A percentile compares a stretch with the other conserved stretches of the same genome.
These are phyloP conservation scores for Radiomyces spectabilis DNA, from an alignment of 192 early-diverging fungal species.

Conservation along the genomic window DNA sequence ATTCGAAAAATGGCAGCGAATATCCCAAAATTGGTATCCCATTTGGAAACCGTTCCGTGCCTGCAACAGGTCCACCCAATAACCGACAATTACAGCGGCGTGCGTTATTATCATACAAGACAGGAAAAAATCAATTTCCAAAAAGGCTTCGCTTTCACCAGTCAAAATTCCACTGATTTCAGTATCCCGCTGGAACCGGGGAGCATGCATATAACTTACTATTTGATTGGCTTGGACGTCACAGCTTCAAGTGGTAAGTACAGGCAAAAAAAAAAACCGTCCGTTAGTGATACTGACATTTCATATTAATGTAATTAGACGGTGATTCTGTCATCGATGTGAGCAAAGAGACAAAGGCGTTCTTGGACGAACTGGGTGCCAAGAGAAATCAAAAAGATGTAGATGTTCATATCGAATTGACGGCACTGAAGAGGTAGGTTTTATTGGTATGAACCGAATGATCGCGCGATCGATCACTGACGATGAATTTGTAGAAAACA, in stretches of 20 bases:
- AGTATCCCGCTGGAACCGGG: slow-evolving; percentile 5
- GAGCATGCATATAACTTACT: slow-evolving; percentile 2
- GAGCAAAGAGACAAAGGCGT: background rate
- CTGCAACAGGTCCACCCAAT: slow-evolving; percentile 5
- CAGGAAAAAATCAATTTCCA: slow-evolving; percentile 1
- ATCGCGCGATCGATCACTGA: no score
- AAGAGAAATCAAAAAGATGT: slow-evolving; percentile 3
- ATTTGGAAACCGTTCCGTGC: background rate
- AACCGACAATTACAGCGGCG: background rate
- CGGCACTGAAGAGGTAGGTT: no score
- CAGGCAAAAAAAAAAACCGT: background rate
- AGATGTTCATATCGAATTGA: no score
- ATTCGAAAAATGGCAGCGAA: slow-evolving; percentile 8
- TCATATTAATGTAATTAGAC: background rate
- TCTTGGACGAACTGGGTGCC: background rate
- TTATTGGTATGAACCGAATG: no score
- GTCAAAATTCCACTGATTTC: background rate
- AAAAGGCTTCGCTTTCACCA: background rate
- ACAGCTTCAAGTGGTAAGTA: background rate
- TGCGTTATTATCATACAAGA: slow-evolving; percentile 1
- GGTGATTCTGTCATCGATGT: background rate
- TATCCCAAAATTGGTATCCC: slow-evolving; percentile 6
- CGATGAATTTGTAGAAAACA: no score
- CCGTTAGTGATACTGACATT: background rate
- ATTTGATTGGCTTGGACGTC: slow-evolving; percentile 12